Conservation (phyloP, 495 filamentous ascomycete species). For the Xylaria cubensis region DNA sequence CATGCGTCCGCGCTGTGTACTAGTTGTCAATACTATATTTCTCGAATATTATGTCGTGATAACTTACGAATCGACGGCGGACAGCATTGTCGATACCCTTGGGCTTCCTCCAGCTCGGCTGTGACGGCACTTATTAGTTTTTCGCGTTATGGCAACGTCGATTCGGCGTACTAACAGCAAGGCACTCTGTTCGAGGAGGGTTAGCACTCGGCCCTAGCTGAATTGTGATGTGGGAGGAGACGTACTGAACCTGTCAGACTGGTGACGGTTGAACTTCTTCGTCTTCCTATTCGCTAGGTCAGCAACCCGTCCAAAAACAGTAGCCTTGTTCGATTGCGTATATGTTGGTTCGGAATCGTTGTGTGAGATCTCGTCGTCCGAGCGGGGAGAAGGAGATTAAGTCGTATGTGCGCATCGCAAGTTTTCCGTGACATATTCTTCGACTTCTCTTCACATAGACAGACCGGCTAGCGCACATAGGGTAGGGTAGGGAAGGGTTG, state of each 20-base stretch:
- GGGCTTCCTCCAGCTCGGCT: conserved; percentile 90
- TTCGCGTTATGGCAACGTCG: not conserved
- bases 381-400: not conserved
- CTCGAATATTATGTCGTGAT: not conserved
- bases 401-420: conserved; percentile 11
- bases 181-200: conserved; percentile 22
- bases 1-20: conserved; percentile 72
- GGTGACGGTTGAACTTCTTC: conserved; percentile 92
- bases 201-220: not conserved
- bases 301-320: not conserved
- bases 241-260: conserved; percentile 86
- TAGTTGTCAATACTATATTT: conserved; percentile 3
- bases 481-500: conserved; percentile 2
- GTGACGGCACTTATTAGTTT: conserved; percentile 65
- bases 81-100: conserved; percentile 95
- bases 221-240: not conserved
- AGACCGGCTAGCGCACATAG: conserved; percentile 17
- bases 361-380: not conserved
- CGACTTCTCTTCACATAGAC: not conserved
- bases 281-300: conserved; percentile 60
- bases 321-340: not conserved
- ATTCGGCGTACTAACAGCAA: conserved; percentile 24
- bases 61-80: conserved; percentile 40
- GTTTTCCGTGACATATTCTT: not conserved
- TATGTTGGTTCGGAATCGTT: not conserved